Evolutionary conservation across 1,284 basidiomycete genomes (phyloP).

Genomic region (Golubevia pallescens): DNA sequence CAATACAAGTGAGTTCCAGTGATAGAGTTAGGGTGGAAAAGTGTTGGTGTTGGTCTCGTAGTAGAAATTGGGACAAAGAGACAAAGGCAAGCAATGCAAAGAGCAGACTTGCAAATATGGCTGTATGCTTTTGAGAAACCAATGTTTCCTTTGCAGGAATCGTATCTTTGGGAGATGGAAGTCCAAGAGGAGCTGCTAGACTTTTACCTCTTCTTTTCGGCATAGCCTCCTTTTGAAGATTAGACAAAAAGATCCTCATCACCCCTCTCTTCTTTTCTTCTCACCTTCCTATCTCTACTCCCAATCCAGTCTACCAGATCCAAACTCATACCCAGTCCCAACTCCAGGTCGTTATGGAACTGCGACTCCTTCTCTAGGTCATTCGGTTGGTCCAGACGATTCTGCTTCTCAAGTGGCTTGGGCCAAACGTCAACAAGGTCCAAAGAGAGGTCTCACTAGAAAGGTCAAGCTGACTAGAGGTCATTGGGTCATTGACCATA

Average conservation of each 20-base stretch:
- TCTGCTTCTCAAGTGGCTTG: conserved; percentile 27
- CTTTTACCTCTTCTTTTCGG: not conserved
- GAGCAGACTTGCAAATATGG: conserved; percentile 7
- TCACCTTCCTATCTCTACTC: not conserved
- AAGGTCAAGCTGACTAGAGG: conserved; percentile 55
- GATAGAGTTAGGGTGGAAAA: conserved; percentile 2
- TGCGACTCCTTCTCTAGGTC: conserved; percentile 2
- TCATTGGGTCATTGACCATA: conserved; percentile 62
- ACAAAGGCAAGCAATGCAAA: not conserved
- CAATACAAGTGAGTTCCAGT: conserved; percentile 14
- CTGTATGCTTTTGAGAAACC: not conserved
- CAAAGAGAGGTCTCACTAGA: conserved; percentile 50
- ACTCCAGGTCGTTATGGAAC: not conserved
- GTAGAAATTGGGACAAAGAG: not conserved
- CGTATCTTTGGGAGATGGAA: too few species aligned
- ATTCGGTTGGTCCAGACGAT: conserved; percentile 2
- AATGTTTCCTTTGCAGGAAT: too few species aligned
- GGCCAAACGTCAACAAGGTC: conserved; percentile 52
- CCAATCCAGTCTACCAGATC: not conserved
- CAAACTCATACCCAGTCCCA: not conserved
- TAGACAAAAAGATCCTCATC: not conserved
- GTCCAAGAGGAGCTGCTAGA: too few species aligned
- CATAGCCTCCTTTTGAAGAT: not conserved
- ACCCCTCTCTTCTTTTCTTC: not conserved
- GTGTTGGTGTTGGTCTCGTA: not conserved